Evolutionary conservation across 2,329 filamentous ascomycete species (phyloP), one percentile per base, ranked within the genome.

Genomic region (Periconia digitata): DNA sequence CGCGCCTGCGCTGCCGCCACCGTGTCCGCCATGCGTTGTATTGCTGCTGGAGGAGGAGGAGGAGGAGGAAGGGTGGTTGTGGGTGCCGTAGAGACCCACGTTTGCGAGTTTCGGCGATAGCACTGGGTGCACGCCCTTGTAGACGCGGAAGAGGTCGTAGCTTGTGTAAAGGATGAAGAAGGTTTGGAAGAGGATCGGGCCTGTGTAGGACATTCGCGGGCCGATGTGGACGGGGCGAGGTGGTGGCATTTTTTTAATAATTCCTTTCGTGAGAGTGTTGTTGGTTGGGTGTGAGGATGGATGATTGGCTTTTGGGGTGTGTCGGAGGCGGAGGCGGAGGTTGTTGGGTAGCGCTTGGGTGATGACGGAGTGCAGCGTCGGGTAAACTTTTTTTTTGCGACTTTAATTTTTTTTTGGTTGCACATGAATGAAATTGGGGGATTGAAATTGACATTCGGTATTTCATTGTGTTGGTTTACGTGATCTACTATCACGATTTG

Each of bases 81-180:
- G n/a, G n/a, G n/a, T 50, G 48, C 13, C 21, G 43, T 45, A 38
- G 35, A 50, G n/a, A 27, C 43, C 44, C 13, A 23, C 22, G 24
- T 40, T 43, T 16, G 47, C 59, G 23, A 67, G 41, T 24, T 48
- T 56, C 7, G 55, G 59, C 8, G 58, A 57, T 49, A 62, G 53
- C 39, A 54, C 58, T 8, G 65, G 64, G 44, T 69, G 63, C n/a
- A 51, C 61, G 48, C 63, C 61, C 27, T 52, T 59, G 48, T 58
- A 54, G 40, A 67, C 54, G 24, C 59, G 63, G 52, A 53, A 63
- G 29, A 63, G 22, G 37, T 63, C 61, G 51, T 60, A 67, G 51
- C 59, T 59, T 44, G 44, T 48, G 23, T 49, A 47, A 51, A 58
- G 51, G 16, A 64, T 50, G 40, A 58, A 39, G 50, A 53, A 41